Base-by-base conservation (phyloP, 345 rosid species). In the Stellera chamaejasme region DNA sequence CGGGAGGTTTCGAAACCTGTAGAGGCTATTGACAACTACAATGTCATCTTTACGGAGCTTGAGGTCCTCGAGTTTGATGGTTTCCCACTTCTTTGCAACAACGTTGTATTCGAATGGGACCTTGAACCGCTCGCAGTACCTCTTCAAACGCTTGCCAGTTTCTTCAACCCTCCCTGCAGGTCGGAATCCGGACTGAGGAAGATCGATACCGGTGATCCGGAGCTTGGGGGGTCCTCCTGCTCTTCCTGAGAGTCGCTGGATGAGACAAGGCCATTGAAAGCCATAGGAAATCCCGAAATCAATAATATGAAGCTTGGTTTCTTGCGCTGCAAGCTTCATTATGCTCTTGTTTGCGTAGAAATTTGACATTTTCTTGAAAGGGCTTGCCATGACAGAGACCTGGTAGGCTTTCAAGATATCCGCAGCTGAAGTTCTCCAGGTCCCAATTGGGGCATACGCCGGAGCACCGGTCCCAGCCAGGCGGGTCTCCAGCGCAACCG, bases 211-310 rank as follows among this genome's bases (percentile, higher is more conserved):
- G 0, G 88, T 82, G 27, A 82, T 72, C 2, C 75, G 77, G 59
- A 82, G 70, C 66, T 56, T 60, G 44, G 84, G 88, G 43, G 88
- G 84, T 43, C 88, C 88, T 23, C 77, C 69, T 9, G 70, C 63
- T 51, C 77, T 68, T 10, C 72, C 64, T 7, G 84, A 75, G 54
- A 75, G 77, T 14, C 66, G 72, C 50, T 82, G 79, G 63, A 82
- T 77, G 55, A 79, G 80, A 65, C 77, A 59, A 14, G 84, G 88
- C 88, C 88, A 82, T 48, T 77, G 84, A 56, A 82, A 79, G 19
- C 84, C 88, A 46, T 75, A 72, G 4, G 62, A 27, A 56, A 79
- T 75, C 27, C 88, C 84, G 25, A 82, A 82, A 59, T 82, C 82
- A 49, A 82, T 73, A 11, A 82, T 71, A 61, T 82, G 84, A 23